Evolutionary conservation across 129 eudicot genomes (phyloP).

Genomic region (Helichrysum umbraculigerum): DNA sequence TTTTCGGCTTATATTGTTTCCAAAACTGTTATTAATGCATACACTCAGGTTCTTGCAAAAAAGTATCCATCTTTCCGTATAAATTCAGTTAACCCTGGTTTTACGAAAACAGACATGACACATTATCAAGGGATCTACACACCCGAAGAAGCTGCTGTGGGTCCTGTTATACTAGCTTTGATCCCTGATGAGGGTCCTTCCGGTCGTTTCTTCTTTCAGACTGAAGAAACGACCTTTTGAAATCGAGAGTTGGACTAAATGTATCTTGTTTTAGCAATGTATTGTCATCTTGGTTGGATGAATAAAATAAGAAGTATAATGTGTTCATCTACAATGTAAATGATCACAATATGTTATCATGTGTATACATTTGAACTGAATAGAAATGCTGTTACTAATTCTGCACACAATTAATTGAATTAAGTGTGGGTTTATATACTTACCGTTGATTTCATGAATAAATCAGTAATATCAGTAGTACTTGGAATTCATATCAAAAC

Average conservation of each 20-base stretch:
- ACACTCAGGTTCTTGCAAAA: conserved; percentile 27
- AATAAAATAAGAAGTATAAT: background rate
- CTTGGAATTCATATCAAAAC: no score
- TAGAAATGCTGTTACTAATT: no score
- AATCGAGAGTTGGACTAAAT: background rate
- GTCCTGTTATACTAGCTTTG: conserved; percentile 28
- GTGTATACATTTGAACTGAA: no score
- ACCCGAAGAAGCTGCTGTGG: conserved; percentile 28
- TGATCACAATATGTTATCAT: no score
- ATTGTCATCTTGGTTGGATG: background rate
- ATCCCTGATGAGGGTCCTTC: conserved; percentile 24
- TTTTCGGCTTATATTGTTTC: conserved; percentile 28
- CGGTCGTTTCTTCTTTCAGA: conserved; percentile 28
- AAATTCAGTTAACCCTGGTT: conserved; percentile 28
- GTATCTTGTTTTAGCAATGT: background rate
- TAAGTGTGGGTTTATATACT: no score
- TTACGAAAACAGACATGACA: conserved; percentile 22
- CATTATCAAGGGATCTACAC: conserved; percentile 27
- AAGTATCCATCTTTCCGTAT: conserved; percentile 28
- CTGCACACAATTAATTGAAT: no score
- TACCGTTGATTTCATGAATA: no score
- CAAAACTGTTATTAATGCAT: conserved; percentile 23
- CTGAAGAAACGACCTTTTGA: conserved; percentile 24
- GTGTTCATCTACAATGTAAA: no score
- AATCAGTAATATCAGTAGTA: no score